These are phyloP conservation scores for Tubosaeta sp. DNA, from an alignment of 768 basidiomycete genomes.

Conservation along the genomic window DNA sequence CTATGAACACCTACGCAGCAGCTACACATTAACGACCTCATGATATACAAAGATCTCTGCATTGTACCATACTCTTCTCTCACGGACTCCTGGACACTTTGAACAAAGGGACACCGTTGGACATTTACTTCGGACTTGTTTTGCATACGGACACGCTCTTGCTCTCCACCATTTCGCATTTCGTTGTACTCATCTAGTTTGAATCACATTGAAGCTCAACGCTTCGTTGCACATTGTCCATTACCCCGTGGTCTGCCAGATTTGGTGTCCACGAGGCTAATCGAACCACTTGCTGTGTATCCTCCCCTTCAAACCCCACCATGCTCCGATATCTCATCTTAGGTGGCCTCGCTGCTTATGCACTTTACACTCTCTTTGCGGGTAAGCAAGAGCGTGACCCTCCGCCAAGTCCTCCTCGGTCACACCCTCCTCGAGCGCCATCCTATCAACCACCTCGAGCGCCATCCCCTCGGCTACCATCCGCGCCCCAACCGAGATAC, in stretches of 20 bases:
- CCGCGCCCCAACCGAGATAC: neutral
- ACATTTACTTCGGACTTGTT: constrained; percentile 1
- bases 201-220: neutral
- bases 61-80: neutral
- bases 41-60: constrained; percentile 6
- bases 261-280: neutral
- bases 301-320: no score
- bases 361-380: constrained; percentile 6
- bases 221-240: neutral
- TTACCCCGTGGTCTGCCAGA: neutral
- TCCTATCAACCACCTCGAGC: neutral
- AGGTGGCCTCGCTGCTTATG: constrained; percentile 8
- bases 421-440: neutral
- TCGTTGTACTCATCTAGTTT: constrained; percentile 2
- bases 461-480: neutral
- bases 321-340: constrained; percentile 17
- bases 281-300: neutral
- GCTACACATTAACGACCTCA: constrained; percentile 13
- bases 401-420: no score
- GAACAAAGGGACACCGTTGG: constrained; percentile 4
- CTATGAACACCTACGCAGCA: constrained; percentile 1
- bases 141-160: constrained; percentile 1
- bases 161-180: constrained; percentile 2
- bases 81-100: constrained; percentile 12
- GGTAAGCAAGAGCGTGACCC: constrained; percentile 6